Evolutionary conservation across 2,329 filamentous ascomycete genomes (phyloP).

Genomic region (Ploettnerulaceae sp.): DNA sequence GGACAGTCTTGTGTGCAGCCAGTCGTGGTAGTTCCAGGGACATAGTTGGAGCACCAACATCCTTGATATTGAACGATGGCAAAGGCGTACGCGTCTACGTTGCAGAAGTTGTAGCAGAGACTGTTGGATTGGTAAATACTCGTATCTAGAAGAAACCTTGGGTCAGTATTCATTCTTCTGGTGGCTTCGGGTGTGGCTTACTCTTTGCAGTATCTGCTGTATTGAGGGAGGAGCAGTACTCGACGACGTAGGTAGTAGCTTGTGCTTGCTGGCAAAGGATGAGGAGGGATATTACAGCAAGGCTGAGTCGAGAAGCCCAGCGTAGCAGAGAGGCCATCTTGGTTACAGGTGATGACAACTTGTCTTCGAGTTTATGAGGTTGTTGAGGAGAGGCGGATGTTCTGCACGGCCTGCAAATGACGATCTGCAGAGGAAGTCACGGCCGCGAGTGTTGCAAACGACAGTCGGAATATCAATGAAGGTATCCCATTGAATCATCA

Average conservation of each 20-base stretch:
- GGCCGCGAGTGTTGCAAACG: conserved; percentile 20
- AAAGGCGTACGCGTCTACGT: conserved; percentile 50
- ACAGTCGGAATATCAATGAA: conserved; percentile 24
- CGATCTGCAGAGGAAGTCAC: conserved; percentile 8
- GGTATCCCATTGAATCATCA: conserved; percentile 28
- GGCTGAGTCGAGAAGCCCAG: conserved; percentile 24
- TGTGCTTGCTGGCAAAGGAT: conserved; percentile 14
- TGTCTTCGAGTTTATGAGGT: conserved; percentile 1
- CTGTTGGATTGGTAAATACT: conserved; percentile 65
- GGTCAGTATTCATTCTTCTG: conserved; percentile 4
- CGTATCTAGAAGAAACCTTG: conserved; percentile 39
- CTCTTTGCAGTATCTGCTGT: conserved; percentile 40
- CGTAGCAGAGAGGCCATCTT: conserved; percentile 5
- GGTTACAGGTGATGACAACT: conserved; percentile 1
- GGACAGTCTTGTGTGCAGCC: conserved; percentile 58
- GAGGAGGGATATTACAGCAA: conserved; percentile 20
- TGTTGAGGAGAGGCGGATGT: conserved; percentile 10
- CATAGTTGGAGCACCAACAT: conserved; percentile 74
- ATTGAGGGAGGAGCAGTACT: conserved; percentile 45
- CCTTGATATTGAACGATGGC: conserved; percentile 59
- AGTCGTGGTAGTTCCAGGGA: conserved; percentile 45
- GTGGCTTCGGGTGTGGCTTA: conserved; percentile 34
- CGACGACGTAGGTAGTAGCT: conserved; percentile 7
- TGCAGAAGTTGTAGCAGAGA: conserved; percentile 58
- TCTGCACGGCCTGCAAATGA: conserved; percentile 10